Percentiles rank a stretch among this genome's conserved stretches.
Conservation (phyloP, 805 yeast species). For the Yamadazyma nakazawae region DNA sequence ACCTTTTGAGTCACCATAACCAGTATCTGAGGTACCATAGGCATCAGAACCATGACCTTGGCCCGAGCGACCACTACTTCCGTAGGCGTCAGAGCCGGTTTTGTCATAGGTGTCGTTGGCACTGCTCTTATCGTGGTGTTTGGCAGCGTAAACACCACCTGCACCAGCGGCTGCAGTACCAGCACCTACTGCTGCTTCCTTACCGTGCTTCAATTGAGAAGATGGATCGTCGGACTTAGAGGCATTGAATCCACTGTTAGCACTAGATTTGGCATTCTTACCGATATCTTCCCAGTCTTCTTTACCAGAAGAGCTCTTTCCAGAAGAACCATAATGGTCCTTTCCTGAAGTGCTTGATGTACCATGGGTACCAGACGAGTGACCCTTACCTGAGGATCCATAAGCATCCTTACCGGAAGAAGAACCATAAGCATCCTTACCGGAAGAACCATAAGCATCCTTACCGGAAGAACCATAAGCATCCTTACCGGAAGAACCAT, state of each 20-base stretch:
- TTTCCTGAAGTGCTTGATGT: slow-evolving; percentile 6
- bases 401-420: background rate
- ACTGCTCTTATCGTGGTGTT: background rate
- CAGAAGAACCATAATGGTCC: slow-evolving; percentile 8
- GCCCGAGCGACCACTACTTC: slow-evolving; percentile 4
- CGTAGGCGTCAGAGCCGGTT: slow-evolving; percentile 13
- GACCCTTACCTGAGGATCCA: slow-evolving; percentile 8
- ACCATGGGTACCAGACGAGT: slow-evolving; percentile 8
- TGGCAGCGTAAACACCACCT: slow-evolving; percentile 13
- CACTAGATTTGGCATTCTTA: slow-evolving; percentile 10
- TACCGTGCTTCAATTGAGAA: slow-evolving; percentile 10
- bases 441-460: slow-evolving; percentile 15
- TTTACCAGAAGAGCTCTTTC: slow-evolving; percentile 1
- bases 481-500: slow-evolving; percentile 2
- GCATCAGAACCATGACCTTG: slow-evolving; percentile 4
- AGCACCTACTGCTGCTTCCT: slow-evolving; percentile 14
- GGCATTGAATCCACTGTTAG: slow-evolving; percentile 6
- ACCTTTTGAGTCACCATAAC: slow-evolving; percentile 32
- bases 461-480: slow-evolving; percentile 8
- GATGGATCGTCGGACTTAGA: slow-evolving; percentile 11
- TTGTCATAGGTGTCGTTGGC: background rate
- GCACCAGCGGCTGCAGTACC: slow-evolving; percentile 17
- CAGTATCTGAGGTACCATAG: slow-evolving; percentile 1
- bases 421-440: slow-evolving; percentile 17
- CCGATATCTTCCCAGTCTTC: slow-evolving; percentile 11